Percentiles rank a stretch among this genome's conserved stretches.
phyloP scores from a whole-genome alignment of 306 rosid species.

The Casuarina cunninghamiana region DNA sequence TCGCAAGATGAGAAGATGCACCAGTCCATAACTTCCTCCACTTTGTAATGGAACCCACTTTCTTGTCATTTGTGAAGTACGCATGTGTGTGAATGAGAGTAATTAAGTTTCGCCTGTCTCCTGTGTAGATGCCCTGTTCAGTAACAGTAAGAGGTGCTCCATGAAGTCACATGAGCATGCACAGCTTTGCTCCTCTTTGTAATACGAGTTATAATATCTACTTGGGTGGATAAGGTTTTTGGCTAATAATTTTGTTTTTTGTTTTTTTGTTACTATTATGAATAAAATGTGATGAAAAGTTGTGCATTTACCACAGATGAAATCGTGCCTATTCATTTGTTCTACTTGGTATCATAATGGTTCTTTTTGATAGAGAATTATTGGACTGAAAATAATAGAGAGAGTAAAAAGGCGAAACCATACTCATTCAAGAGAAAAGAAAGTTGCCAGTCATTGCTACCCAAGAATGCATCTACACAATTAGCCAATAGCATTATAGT shows the following conservation, averaged over 20 bases:
- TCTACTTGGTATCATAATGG: background rate
- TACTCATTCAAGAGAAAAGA: no score
- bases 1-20: conserved; percentile 61
- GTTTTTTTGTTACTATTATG: background rate
- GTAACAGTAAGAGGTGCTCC: conserved; percentile 16
- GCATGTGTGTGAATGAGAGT: background rate
- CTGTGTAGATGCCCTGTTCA: conserved; percentile 21
- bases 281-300: background rate
- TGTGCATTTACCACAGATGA: background rate
- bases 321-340: background rate
- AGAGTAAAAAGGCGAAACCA: no score
- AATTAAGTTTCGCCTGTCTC: conserved; percentile 18
- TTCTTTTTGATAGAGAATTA: background rate
- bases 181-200: conserved; percentile 4
- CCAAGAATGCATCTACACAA: no score
- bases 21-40: conserved; percentile 69
- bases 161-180: conserved; percentile 10
- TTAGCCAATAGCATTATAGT: no score
- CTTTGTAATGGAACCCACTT: conserved; percentile 37
- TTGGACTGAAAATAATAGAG: no score
- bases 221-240: background rate
- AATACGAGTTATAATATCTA: background rate
- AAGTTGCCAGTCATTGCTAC: no score
- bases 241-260: background rate
- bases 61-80: conserved; percentile 8